Evolutionary conservation across 1,284 basidiomycete species (phyloP).

Genomic region (Rhodotorula glutinis): DNA sequence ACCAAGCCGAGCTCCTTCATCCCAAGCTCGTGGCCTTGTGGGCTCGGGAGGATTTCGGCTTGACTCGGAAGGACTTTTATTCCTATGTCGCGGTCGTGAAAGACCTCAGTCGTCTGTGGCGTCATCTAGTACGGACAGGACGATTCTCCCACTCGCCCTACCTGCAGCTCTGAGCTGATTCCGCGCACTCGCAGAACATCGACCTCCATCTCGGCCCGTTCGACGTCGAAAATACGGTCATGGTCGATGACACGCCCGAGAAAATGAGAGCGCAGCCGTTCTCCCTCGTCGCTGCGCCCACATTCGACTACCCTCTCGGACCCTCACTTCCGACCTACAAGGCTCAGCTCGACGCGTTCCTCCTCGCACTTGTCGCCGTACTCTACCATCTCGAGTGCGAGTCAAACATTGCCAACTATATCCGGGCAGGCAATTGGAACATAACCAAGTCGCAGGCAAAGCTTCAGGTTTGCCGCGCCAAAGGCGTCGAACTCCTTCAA

Average conservation of each 20-base stretch:
- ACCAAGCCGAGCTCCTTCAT: constrained; percentile 28
- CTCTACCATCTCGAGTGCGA: constrained; percentile 19
- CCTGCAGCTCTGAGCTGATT: no score
- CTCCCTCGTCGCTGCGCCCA: constrained; percentile 26
- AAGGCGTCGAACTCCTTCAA: neutral
- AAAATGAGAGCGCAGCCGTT: constrained; percentile 32
- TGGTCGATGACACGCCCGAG: constrained; percentile 33
- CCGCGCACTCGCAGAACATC: no score
- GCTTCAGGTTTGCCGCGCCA: no score
- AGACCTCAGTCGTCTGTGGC: constrained; percentile 26
- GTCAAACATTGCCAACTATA: constrained; percentile 22
- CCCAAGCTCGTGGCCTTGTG: constrained; percentile 32
- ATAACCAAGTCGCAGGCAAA: neutral
- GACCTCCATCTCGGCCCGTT: neutral
- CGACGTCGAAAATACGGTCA: constrained; percentile 19
- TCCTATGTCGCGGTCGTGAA: constrained; percentile 30
- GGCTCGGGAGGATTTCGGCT: constrained; percentile 28
- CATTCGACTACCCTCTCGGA: constrained; percentile 26
- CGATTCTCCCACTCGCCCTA: neutral
- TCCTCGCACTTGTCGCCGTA: constrained; percentile 25
- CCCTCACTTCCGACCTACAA: neutral
- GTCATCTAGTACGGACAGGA: constrained; percentile 14
- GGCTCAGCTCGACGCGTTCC: constrained; percentile 23
- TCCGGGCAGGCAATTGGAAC: constrained; percentile 14
- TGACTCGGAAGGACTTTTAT: constrained; percentile 20